Evolutionary conservation across 1,284 basidiomycete species (phyloP), one percentile per base, ranked within the genome.

Genomic region (Macrocystidia cucumis): DNA sequence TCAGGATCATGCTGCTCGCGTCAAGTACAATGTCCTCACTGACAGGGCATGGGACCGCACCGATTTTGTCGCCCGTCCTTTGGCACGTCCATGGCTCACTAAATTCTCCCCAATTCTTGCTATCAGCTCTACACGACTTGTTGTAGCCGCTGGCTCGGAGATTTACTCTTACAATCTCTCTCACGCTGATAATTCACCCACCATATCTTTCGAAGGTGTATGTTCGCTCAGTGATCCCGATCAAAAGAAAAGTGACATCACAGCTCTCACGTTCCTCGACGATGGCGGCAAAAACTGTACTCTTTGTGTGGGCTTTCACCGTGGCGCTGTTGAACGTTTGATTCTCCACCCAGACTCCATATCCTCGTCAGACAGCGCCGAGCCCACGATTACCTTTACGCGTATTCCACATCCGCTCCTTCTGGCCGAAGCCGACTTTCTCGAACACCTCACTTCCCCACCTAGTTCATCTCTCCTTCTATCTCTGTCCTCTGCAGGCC

Each of bases 1-100:
- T 39, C 45, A 9, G 82, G 81, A 78, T 52, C 61, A 14, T 45
- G 70, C 2, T 18, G 54, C 48, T 1, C 65, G 67, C 42, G 67
- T 70, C 14, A 67, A 65, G 35, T 78, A 81, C 48, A 62, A 82
- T 45, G 54, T 56, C 12, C 50, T 75, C 5, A 55, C 69, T 1
- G 79, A 85, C 48, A 43, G 49, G 3, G 62, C 72, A 11, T 88
- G 84, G 84, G 44, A 58, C 2, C 49, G 47, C 9, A 50, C 54
- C 29, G 48, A 57, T 33, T 82, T 84, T 42, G 56, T 81, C 23
- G 80, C 82, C 2, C 71, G 79, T 3, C 83, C 83, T 1, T 62
- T 87, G 9, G 72, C 75, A n/a, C 62, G 60, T 22, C 66, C 72
- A 11, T 86, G 84, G 84, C 28, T 48, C 7, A 64, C 61, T 24